Conservation (phyloP, 495 filamentous ascomycete species). For the Mycothermus thermophilus region DNA sequence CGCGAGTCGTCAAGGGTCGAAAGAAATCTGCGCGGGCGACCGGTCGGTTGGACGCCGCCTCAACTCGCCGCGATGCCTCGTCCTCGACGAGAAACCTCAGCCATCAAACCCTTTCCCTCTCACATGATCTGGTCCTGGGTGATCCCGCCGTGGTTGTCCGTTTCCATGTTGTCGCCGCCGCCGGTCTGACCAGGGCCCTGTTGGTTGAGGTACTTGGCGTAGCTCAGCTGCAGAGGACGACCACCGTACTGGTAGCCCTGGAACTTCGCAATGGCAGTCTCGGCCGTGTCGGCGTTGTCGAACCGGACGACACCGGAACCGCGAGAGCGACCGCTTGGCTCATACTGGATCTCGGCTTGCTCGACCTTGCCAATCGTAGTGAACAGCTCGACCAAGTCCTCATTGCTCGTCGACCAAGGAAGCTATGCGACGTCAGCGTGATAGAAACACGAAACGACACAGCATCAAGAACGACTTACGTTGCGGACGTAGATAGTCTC, state of each 20-base stretch:
- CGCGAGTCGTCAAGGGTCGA: no score
- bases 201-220: constrained; percentile 85
- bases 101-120: no score
- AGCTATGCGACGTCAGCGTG: constrained; percentile 46
- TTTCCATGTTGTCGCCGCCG: constrained; percentile 67
- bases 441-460: no score
- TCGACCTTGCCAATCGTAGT: constrained; percentile 96
- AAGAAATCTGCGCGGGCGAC: no score
- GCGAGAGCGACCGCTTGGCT: constrained; percentile 86
- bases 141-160: constrained; percentile 56
- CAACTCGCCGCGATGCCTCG: no score
- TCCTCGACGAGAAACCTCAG: no score
- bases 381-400: constrained; percentile 91
- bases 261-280: constrained; percentile 93
- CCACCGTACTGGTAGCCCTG: constrained; percentile 95
- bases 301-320: constrained; percentile 94
- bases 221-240: constrained; percentile 80
- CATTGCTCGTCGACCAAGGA: constrained; percentile 97
- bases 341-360: constrained; percentile 95
- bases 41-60: no score
- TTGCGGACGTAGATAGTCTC: constrained; percentile 91
- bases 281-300: constrained; percentile 66
- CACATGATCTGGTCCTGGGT: constrained; percentile 99
- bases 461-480: constrained; percentile 43
- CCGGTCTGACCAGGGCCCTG: no score